Base-by-base conservation (phyloP, 2,329 filamentous ascomycete species). In the Phyllosticta ampelicida region DNA sequence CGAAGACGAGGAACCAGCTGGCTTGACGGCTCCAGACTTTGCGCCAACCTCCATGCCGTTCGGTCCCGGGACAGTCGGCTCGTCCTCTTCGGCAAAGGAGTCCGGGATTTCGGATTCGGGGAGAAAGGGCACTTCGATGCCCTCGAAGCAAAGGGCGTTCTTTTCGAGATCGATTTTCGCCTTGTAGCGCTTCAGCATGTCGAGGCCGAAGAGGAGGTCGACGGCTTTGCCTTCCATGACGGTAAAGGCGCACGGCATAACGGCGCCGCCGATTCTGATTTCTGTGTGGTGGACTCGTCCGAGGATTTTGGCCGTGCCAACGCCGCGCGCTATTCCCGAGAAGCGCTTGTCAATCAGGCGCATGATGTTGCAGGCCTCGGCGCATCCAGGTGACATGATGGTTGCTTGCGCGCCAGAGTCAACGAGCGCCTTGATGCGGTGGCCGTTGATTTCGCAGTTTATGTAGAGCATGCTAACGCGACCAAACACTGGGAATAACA, bases 161-260 rank as follows among this genome's bases (percentile, higher is more conserved):
- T 86, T 86, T 62, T 84, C 81, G 11, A 99, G 80, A 70, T 99
- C 94, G 67, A 99, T 92, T 65, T 82, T 87, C 36, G 92, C 94
- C 73, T 96, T 92, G 73, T 97, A 91, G 48, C 94, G 84, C 75
- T 95, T 96, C 61, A 99, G 80, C 89, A 99, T 99, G 72, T 99
- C 94, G 49, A 99, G 77, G 3, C 94, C 94, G 11, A 99, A 82
- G 1, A 99, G 81, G 18, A 99, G 79, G 70, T 97, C 94, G 21
- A 99, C 94, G 55, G 90, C 85, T 74, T 97, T 99, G 63, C 94
- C 94, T 75, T 99, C 94, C 94, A 99, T 99, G 68, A 99, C 94
- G 2, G 94, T 99, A 72, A 99, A 99, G 60, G 90, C 94, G 75
- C 91, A 97, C 2, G 92, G 86, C 65, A 99, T 78, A 69, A 90